These are phyloP conservation scores for Solanum peruvianum DNA, from an alignment of 257 asterid genomes.

Conservation along the genomic window DNA sequence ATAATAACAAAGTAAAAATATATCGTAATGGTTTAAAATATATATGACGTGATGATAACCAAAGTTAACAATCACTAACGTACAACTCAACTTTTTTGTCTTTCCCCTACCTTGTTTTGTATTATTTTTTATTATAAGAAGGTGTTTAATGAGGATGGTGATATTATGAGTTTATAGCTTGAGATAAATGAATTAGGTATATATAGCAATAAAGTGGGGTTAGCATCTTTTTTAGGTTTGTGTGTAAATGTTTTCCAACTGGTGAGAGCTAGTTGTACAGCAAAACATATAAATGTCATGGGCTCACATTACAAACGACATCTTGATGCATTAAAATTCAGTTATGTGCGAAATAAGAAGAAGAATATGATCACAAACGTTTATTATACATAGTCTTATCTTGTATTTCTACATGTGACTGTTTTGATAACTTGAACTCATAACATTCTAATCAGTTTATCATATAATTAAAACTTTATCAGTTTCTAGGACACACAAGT, in stretches of 20 bases:
- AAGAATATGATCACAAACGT: fast-evolving
- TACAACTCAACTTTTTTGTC: neutral
- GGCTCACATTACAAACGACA: neutral
- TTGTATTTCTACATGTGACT: fast-evolving
- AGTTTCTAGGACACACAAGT: neutral
- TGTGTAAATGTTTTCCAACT: conserved; percentile 10
- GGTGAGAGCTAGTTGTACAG: neutral
- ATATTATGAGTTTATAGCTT: neutral
- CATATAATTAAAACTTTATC: neutral
- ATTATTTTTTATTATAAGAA: neutral
- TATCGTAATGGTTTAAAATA: neutral
- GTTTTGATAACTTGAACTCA: neutral
- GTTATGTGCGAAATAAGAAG: fast-evolving
- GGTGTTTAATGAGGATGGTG: neutral
- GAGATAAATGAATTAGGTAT: neutral
- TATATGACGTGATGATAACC: neutral
- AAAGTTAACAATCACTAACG: neutral
- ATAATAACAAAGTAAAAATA: too few relatives aligned
- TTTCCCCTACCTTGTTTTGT: neutral
- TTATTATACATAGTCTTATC: neutral
- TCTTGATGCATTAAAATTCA: neutral
- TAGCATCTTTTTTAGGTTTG: neutral
- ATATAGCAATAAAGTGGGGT: neutral
- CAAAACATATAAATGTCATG: neutral
- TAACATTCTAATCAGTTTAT: fast-evolving